A percentile compares a stretch with the other conserved stretches of the same genome.
These are phyloP conservation scores for Zygosaccharomyces kombuchaensis DNA, from an alignment of 805 yeast species.

Conservation along the genomic window DNA sequence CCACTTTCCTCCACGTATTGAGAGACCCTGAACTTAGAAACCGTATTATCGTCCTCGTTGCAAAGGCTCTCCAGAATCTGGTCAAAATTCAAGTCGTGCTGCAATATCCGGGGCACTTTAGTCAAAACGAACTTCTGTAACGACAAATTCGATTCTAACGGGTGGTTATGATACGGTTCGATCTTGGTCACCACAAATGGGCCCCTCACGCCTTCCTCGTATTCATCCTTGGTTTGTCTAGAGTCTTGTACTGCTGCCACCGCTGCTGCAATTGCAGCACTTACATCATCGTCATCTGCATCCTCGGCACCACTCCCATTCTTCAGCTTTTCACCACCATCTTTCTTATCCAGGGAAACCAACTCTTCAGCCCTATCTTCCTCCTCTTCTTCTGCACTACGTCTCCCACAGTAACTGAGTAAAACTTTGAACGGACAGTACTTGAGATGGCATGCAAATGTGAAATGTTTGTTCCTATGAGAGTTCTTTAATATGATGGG, in stretches of 20 bases:
- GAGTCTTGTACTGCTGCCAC: slow-evolving; percentile 33
- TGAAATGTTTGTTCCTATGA: slow-evolving; percentile 35
- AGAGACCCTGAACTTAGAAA: slow-evolving; percentile 32
- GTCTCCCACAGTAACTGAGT: slow-evolving; percentile 30
- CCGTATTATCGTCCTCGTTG: slow-evolving; percentile 30
- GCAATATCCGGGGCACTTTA: slow-evolving; percentile 33
- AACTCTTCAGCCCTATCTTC: slow-evolving; percentile 7
- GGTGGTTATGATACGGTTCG: slow-evolving; percentile 35
- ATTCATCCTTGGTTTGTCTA: slow-evolving; percentile 11
- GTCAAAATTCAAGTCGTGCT: slow-evolving; percentile 34
- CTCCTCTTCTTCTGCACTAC: slow-evolving; percentile 15
- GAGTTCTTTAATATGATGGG: slow-evolving; percentile 36
- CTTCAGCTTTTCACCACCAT: slow-evolving; percentile 7
- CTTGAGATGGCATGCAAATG: slow-evolving; percentile 36
- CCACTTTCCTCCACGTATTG: slow-evolving; percentile 35
- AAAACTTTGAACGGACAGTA: slow-evolving; percentile 34
- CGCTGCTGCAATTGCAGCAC: slow-evolving; percentile 36
- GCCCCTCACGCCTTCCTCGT: slow-evolving; percentile 19
- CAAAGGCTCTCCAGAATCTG: slow-evolving; percentile 30
- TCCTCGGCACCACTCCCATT: slow-evolving; percentile 7
- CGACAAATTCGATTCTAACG: slow-evolving; percentile 31
- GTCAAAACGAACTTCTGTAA: slow-evolving; percentile 32
- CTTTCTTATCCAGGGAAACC: slow-evolving; percentile 10
- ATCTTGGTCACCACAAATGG: slow-evolving; percentile 36
- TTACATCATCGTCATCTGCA: slow-evolving; percentile 28